A percentile compares a stretch with the other conserved stretches of the same genome.
phyloP scores from a whole-genome alignment of 345 rosid species.

The Cardamine chenopodiifolia region DNA sequence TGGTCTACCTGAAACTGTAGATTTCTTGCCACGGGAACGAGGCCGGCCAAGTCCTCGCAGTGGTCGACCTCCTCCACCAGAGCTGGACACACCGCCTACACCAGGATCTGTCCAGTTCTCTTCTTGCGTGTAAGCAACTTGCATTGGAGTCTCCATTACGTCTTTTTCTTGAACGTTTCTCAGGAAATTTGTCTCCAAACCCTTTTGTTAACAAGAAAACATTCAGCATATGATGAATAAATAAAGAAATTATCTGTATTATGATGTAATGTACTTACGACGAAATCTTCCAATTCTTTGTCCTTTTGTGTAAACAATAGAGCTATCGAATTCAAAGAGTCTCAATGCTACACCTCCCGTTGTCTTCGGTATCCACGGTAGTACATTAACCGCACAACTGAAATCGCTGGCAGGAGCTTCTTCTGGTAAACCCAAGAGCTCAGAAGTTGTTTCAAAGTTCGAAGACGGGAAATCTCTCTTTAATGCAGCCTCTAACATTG shows the following conservation, averaged over 20 bases:
- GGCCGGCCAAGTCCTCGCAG: constrained; percentile 55
- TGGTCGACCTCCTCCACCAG: constrained; percentile 50
- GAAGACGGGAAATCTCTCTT: constrained; percentile 66
- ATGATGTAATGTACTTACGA: constrained; percentile 49
- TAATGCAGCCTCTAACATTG: constrained; percentile 60
- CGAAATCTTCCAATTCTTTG: constrained; percentile 46
- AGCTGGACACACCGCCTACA: constrained; percentile 35
- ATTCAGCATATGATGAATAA: constrained; percentile 5
- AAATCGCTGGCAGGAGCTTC: constrained; percentile 26
- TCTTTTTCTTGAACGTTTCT: constrained; percentile 47
- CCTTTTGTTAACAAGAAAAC: constrained; percentile 9
- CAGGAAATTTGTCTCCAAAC: constrained; percentile 40
- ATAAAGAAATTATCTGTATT: not conserved
- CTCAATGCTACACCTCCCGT: constrained; percentile 74
- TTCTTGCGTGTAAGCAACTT: constrained; percentile 48
- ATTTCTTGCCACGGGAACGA: constrained; percentile 51
- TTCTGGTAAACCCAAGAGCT: constrained; percentile 50
- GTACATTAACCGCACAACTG: constrained; percentile 41
- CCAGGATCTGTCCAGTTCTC: constrained; percentile 57
- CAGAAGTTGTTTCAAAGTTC: constrained; percentile 67
- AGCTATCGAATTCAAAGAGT: constrained; percentile 64
- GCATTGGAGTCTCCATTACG: constrained; percentile 38
- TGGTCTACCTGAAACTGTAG: constrained; percentile 54
- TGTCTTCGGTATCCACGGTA: constrained; percentile 85
- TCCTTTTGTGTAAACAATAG: constrained; percentile 58